Conservation (phyloP, 2,329 filamentous ascomycete genomes). For the Cordyceps farinosa region DNA sequence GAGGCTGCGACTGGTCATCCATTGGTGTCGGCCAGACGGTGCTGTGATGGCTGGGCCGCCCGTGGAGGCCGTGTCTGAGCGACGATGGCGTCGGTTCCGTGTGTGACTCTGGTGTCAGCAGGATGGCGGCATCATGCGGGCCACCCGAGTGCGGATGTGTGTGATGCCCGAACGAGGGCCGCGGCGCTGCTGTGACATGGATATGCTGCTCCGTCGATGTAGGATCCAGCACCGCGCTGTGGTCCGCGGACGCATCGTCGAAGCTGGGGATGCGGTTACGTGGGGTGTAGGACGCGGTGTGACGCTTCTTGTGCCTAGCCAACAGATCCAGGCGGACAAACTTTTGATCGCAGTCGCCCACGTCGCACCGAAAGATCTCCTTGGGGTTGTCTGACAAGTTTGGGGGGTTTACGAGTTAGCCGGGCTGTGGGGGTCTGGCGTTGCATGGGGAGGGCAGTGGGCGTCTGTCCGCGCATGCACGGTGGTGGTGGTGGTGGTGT, state of each 20-base stretch:
- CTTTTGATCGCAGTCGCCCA: slow-evolving; percentile 67
- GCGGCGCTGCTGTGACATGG: not conserved
- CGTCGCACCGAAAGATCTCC: slow-evolving; percentile 74
- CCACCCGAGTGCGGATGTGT: slow-evolving; percentile 32
- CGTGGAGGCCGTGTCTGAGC: slow-evolving; percentile 23
- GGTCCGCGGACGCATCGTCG: slow-evolving; percentile 34
- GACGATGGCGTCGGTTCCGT: slow-evolving; percentile 27
- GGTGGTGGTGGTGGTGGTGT: slow-evolving; percentile 22
- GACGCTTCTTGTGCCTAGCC: slow-evolving; percentile 63
- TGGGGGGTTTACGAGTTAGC: slow-evolving; percentile 12
- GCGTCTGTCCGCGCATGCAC: slow-evolving; percentile 18
- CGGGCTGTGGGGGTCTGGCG: slow-evolving; percentile 19
- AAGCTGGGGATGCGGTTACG: slow-evolving; percentile 50
- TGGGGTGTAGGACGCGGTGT: slow-evolving; percentile 53
- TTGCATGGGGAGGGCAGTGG: slow-evolving; percentile 12
- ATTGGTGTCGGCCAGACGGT: slow-evolving; percentile 30
- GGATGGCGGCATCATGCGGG: slow-evolving; percentile 45
- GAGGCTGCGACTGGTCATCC: slow-evolving; percentile 31
- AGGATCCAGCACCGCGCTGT: not conserved
- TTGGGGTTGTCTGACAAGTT: slow-evolving; percentile 64
- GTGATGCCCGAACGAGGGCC: slow-evolving; percentile 20
- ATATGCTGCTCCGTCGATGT: not conserved
- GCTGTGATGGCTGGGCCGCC: slow-evolving; percentile 20
- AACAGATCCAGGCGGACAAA: slow-evolving; percentile 79
- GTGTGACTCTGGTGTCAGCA: slow-evolving; percentile 41